Percentiles rank a stretch among this genome's conserved stretches.
These are phyloP conservation scores for Sugiyamaella americana DNA, from an alignment of 805 yeast genomes.

Conservation along the genomic window DNA sequence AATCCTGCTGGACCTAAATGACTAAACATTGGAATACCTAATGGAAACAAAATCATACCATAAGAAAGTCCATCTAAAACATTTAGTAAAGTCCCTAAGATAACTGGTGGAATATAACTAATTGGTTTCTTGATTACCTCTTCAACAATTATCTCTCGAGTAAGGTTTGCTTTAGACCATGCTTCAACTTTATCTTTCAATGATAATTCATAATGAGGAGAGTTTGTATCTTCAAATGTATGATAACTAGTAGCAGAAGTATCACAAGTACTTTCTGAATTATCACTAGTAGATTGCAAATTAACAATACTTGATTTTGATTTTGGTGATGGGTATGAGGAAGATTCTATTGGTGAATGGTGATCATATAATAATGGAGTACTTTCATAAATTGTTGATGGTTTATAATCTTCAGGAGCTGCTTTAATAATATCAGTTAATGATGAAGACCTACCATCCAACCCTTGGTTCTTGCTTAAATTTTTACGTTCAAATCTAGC, in stretches of 20 bases:
- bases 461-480: background rate
- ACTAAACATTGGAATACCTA: conserved; percentile 71
- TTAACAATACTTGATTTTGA: no score
- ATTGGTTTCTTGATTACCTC: conserved; percentile 32
- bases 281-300: background rate
- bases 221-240: conserved; percentile 3
- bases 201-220: background rate
- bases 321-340: background rate
- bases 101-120: conserved; percentile 66
- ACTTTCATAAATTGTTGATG: background rate
- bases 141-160: background rate
- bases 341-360: background rate
- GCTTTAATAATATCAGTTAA: background rate
- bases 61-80: conserved; percentile 90
- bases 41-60: conserved; percentile 96
- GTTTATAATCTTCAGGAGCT: background rate
- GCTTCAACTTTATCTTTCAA: background rate
- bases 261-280: background rate
- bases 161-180: conserved; percentile 6
- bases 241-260: background rate
- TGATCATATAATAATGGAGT: background rate
- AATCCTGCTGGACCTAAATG: conserved; percentile 81
- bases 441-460: background rate
- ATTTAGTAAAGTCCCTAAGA: conserved; percentile 77
- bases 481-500: conserved; percentile 5